Conservation (phyloP, 2,329 filamentous ascomycete genomes). For the Claviceps humidiphila region DNA sequence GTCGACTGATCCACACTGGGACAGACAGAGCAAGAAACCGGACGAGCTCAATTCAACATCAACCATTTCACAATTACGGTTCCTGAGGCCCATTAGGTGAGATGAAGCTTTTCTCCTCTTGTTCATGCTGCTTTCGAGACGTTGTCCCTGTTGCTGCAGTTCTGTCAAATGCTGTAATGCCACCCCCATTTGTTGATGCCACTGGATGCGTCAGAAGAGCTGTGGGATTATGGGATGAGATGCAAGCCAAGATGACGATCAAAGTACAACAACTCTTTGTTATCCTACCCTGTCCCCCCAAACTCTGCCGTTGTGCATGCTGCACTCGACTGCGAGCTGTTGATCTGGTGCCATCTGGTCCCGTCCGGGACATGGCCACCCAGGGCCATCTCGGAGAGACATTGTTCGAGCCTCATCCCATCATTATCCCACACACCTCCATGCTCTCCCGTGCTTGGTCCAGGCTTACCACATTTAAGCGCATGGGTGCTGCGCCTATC, state of each 20-base stretch:
- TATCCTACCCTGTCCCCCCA: neutral
- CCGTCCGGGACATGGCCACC: constrained; percentile 1
- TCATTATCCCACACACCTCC: neutral
- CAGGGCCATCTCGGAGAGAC: neutral
- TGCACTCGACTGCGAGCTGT: neutral
- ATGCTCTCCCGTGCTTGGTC: neutral
- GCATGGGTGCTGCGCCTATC: constrained; percentile 1
- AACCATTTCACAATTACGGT: neutral
- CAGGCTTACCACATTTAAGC: neutral
- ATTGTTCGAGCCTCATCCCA: neutral
- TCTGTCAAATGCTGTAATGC: no score
- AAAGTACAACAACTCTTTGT: neutral
- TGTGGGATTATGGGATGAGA: neutral
- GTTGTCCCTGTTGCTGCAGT: neutral
- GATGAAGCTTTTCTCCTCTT: neutral
- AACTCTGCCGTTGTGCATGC: constrained; percentile 2
- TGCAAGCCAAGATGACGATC: neutral
- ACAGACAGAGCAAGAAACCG: neutral
- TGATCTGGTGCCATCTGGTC: neutral
- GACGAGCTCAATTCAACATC: constrained; percentile 3
- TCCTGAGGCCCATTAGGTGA: neutral
- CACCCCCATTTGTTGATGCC: neutral
- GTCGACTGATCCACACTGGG: constrained; percentile 1
- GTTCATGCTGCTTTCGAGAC: neutral
- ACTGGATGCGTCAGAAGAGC: neutral